Evolutionary conservation across 805 yeast species (phyloP).

Genomic region (Sugiyamaella smithiae): DNA sequence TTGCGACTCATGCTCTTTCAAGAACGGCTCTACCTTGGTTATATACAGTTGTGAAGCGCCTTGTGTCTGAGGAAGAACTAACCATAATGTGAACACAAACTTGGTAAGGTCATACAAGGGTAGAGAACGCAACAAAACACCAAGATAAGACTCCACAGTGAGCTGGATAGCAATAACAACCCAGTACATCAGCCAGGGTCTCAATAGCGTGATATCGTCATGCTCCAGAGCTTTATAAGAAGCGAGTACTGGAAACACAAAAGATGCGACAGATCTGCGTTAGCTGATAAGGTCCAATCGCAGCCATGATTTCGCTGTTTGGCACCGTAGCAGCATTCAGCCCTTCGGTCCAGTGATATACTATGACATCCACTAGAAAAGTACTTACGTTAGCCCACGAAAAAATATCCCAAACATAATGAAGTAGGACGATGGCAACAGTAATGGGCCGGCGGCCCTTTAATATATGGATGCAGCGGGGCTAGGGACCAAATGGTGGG

Average conservation of each 20-base stretch:
- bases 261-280: conserved; percentile 37
- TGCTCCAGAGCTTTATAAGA: conserved; percentile 55
- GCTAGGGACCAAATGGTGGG: background rate
- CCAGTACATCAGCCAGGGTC: conserved; percentile 64
- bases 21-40: conserved; percentile 39
- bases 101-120: conserved; percentile 56
- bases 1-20: conserved; percentile 35
- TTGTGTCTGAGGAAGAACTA: conserved; percentile 51
- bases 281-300: background rate
- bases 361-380: background rate
- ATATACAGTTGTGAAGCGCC: conserved; percentile 46
- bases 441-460: no score
- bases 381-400: conserved; percentile 10
- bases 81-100: conserved; percentile 55
- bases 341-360: no score
- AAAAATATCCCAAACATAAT: conserved; percentile 13
- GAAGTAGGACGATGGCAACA: no score
- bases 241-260: conserved; percentile 58
- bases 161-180: conserved; percentile 49
- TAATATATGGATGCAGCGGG: conserved; percentile 1
- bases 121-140: conserved; percentile 45
- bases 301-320: no score
- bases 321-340: no score
- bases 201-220: conserved; percentile 37
- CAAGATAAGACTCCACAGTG: conserved; percentile 40